Evolutionary conservation across 331 rosid genomes (phyloP), one percentile per base, ranked within the genome.

Genomic region (Pyracantha coccinea): DNA sequence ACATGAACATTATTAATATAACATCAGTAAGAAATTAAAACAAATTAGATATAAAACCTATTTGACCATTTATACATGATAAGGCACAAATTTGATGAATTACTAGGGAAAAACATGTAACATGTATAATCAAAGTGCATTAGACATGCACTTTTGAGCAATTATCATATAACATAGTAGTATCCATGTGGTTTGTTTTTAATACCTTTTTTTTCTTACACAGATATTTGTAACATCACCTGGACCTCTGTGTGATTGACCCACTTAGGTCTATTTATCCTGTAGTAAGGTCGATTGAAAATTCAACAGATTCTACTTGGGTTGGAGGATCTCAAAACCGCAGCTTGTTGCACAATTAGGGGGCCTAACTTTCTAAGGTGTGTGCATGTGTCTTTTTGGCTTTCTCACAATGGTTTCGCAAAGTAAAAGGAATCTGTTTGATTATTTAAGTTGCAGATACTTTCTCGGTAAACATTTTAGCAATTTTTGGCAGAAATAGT

Each of bases 281-380:
- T n/a, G 75, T 92, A 45, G 53, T 38, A 91, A 76, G 92, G 92
- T 83, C 89, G 96, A 82, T 73, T 88, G 47, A 80, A 87, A 84
- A 94, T 87, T 78, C 97, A 89, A 82, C 76, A 83, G 73, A 77
- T 88, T 86, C 83, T 94, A 59, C 97, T 85, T 77, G 82, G 88
- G 47, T 82, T 94, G 84, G 87, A 77, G 73, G 82, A 89, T 76
- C 85, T 91, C 57, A 88, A 88, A 45, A 68, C 79, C 31, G 83
- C 82, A 79, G 73, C 83, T 41, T 55, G 45, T 54, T 66, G 66
- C 79, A 66, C 71, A 77, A 89, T 92, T 69, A 87, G 96, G 89
- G 97, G 92, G 25, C 81, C 96, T 7, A 81, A 82, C 83, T 94
- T 88, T 86, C 90, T 90, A 81, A 86, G 93, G 90, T 83, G 90